phyloP scores from a whole-genome alignment of 2,329 filamentous ascomycete species.

The Aspergillus udagawae region DNA sequence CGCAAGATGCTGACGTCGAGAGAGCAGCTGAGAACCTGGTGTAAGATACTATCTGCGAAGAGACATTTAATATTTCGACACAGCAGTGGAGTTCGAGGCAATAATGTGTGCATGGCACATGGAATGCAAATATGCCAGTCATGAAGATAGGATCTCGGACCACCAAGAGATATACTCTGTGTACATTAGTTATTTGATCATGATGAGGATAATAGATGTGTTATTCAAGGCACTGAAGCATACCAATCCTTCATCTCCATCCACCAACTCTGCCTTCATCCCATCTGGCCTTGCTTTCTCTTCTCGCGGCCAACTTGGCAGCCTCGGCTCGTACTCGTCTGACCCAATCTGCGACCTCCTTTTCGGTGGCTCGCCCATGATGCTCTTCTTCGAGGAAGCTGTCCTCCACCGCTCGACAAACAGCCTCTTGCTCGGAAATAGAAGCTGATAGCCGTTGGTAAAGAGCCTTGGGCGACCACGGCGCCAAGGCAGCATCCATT shows the following conservation, averaged over 20 bases:
- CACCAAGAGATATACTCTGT: background rate
- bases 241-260: constrained; percentile 62
- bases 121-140: background rate
- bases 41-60: background rate
- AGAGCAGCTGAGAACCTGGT: constrained; percentile 11
- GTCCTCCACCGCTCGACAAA: constrained; percentile 82
- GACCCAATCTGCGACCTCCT: constrained; percentile 83
- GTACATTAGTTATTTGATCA: background rate
- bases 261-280: constrained; percentile 93
- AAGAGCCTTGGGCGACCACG: constrained; percentile 80
- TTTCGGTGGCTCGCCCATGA: constrained; percentile 61
- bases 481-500: constrained; percentile 78
- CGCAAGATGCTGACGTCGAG: constrained; percentile 18
- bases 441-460: constrained; percentile 76
- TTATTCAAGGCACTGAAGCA: background rate
- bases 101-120: background rate
- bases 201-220: background rate
- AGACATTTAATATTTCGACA: background rate
- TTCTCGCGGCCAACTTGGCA: constrained; percentile 71
- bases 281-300: constrained; percentile 88
- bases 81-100: background rate
- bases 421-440: constrained; percentile 74
- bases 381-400: constrained; percentile 73
- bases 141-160: background rate
- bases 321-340: constrained; percentile 74